Conservation (phyloP, 1,284 basidiomycete genomes). For the Ustilago shanxiensis region DNA sequence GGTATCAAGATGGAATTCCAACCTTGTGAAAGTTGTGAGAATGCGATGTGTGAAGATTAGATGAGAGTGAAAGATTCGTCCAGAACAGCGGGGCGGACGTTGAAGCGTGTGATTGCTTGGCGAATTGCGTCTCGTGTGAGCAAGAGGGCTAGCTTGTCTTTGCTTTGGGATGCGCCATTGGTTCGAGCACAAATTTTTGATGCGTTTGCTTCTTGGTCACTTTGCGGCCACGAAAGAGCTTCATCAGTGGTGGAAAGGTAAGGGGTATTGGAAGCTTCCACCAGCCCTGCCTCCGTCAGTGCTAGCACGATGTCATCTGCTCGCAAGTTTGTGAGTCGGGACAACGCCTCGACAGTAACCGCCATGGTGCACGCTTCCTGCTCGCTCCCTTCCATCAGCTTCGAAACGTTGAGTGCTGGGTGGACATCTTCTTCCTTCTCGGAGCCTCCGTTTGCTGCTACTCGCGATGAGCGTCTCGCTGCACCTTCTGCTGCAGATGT, state of each 20-base stretch:
- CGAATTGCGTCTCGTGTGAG: slow-evolving; percentile 46
- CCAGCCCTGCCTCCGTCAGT: slow-evolving; percentile 85
- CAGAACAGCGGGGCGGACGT: slow-evolving; percentile 54
- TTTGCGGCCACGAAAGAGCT: background rate
- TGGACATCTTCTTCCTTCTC: slow-evolving; percentile 10
- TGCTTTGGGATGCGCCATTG: background rate
- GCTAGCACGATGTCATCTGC: slow-evolving; percentile 89
- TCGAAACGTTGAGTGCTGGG: slow-evolving; percentile 27
- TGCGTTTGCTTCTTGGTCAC: background rate
- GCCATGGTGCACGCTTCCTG: slow-evolving; percentile 25
- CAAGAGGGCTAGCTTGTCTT: slow-evolving; percentile 26
- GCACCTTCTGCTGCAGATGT: slow-evolving; percentile 6
- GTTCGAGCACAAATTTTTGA: background rate
- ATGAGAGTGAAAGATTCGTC: slow-evolving; percentile 54
- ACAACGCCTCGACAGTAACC: slow-evolving; percentile 74
- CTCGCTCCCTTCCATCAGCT: slow-evolving; percentile 7
- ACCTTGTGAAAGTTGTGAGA: background rate
- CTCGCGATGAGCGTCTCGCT: slow-evolving; percentile 22
- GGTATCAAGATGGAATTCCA: slow-evolving; percentile 1
- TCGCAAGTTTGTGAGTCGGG: slow-evolving; percentile 83
- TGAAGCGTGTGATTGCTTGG: slow-evolving; percentile 35
- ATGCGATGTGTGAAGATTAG: slow-evolving; percentile 5
- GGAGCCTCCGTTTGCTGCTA: slow-evolving; percentile 3
- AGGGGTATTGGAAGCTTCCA: slow-evolving; percentile 71
- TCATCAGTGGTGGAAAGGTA: slow-evolving; percentile 17